phyloP scores from a whole-genome alignment of 495 filamentous ascomycete genomes.

The Diplogelasinospora grovesii region DNA sequence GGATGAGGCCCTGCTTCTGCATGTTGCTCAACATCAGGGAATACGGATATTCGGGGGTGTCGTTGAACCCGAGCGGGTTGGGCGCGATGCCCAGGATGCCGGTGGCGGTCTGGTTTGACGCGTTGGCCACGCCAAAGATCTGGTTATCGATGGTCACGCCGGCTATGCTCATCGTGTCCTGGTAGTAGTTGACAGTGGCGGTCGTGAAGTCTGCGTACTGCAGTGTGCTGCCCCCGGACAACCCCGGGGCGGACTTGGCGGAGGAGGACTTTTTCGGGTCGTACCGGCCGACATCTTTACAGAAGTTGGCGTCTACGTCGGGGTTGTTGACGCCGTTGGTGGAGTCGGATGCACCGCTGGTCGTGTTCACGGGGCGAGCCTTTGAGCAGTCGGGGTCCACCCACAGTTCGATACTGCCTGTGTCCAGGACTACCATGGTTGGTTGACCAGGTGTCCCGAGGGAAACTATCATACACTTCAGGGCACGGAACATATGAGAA shows the following conservation, averaged over 20 bases:
- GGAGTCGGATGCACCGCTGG: conserved; percentile 10
- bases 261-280: conserved; percentile 20
- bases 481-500: neutral
- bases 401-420: conserved; percentile 22
- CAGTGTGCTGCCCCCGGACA: conserved; percentile 12
- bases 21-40: conserved; percentile 57
- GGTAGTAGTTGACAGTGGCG: conserved; percentile 15
- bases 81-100: conserved; percentile 68
- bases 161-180: conserved; percentile 15
- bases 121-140: conserved; percentile 31
- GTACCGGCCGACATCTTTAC: conserved; percentile 22
- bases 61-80: conserved; percentile 34
- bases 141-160: conserved; percentile 21
- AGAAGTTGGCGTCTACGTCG: conserved; percentile 13
- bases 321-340: neutral
- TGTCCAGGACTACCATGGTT: conserved; percentile 17
- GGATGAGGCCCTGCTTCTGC: conserved; percentile 50
- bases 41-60: conserved; percentile 49
- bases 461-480: conserved; percentile 1
- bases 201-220: conserved; percentile 18
- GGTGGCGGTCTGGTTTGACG: conserved; percentile 33
- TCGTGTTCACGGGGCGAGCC: conserved; percentile 4
- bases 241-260: conserved; percentile 8
- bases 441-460: conserved; percentile 20
- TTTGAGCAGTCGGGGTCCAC: conserved; percentile 17